phyloP scores from a whole-genome alignment of 78 protist genomes.

The Isochrysis galbana region DNA sequence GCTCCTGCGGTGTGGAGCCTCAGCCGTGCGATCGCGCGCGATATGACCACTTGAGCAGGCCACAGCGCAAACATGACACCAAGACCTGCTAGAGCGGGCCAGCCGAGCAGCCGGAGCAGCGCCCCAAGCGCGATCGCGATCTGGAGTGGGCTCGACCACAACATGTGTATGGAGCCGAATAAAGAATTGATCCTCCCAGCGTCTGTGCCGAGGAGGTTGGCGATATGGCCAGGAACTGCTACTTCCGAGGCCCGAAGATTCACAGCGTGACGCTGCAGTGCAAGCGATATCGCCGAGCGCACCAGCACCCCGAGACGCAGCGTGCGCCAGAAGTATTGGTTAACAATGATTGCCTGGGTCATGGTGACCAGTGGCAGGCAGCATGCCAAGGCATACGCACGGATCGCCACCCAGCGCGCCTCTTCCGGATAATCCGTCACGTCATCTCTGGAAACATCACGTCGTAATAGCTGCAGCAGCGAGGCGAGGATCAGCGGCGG shows the following conservation, averaged over 20 bases:
- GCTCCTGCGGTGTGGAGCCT: not conserved
- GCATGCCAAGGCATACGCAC: not conserved
- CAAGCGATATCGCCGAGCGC: not conserved
- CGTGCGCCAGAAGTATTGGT: constrained; percentile 26
- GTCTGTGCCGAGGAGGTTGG: constrained; percentile 6
- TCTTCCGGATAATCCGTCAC: too few relatives aligned
- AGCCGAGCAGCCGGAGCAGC: constrained; percentile 42
- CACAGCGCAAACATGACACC: constrained; percentile 61
- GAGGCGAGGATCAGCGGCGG: not conserved
- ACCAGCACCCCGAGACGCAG: not conserved
- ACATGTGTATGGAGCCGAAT: not conserved
- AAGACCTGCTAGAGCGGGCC: constrained; percentile 58
- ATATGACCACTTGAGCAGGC: constrained; percentile 42
- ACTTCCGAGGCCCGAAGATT: not conserved
- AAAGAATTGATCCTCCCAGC: not conserved
- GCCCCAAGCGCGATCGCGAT: not conserved
- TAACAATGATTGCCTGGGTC: not conserved
- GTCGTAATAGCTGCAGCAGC: not conserved
- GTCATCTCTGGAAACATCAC: too few relatives aligned
- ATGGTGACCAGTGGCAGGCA: not conserved
- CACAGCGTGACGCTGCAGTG: not conserved
- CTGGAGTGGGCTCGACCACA: not conserved
- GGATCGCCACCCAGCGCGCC: not conserved
- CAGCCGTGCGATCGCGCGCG: not conserved
- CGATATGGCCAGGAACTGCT: not conserved